phyloP scores from a whole-genome alignment of 139 green algal genomes.

The Volvox africanus region DNA sequence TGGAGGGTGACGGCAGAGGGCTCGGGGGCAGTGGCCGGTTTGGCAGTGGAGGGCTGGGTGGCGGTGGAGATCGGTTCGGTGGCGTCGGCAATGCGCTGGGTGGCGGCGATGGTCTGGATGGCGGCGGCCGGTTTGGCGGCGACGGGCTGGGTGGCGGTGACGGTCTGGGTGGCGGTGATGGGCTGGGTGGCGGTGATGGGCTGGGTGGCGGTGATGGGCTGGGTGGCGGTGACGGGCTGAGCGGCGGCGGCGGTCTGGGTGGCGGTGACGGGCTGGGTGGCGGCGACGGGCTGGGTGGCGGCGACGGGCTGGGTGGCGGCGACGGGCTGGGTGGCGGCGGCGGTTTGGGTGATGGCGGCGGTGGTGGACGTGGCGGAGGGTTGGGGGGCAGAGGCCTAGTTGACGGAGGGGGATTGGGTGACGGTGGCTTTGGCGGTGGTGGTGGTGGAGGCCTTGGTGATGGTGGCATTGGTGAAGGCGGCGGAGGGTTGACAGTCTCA shows the following conservation, averaged over 20 bases:
- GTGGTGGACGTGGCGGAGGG: background rate
- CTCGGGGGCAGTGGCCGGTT: too few relatives aligned
- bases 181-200: background rate
- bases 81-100: too few relatives aligned
- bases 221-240: background rate
- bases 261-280: background rate
- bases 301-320: background rate
- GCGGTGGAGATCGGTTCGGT: too few relatives aligned
- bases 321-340: background rate
- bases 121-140: too few relatives aligned
- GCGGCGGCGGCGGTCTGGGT: background rate
- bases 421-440: background rate
- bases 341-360: too few relatives aligned
- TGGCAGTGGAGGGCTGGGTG: too few relatives aligned
- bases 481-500: background rate
- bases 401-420: background rate
- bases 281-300: background rate
- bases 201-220: background rate
- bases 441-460: background rate
- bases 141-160: too few relatives aligned
- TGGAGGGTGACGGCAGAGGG: too few relatives aligned
- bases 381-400: background rate
- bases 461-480: background rate
- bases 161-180: too few relatives aligned
- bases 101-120: too few relatives aligned